Base-by-base conservation (phyloP, 2,329 filamentous ascomycete genomes). In the Epichloe sp. region DNA sequence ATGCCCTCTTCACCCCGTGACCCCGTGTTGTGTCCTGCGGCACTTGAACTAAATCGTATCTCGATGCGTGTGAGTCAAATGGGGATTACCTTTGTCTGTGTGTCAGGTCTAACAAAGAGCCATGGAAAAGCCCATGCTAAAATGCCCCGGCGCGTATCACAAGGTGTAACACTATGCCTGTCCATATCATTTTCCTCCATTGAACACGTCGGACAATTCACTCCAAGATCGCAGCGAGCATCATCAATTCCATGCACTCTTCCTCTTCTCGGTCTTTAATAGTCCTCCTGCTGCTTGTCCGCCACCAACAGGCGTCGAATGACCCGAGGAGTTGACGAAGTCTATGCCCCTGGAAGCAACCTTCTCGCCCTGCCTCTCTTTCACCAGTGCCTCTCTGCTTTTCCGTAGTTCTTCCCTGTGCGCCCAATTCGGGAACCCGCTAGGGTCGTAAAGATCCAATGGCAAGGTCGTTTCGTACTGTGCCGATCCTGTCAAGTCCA, bases 381-480 rank as follows among this genome's bases (percentile, higher is more conserved):
- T 73, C 26, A 63, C 64, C 21, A 68, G 57, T 43, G 66, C 71
- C 42, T 72, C 71, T 56, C 78, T 76, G 52, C 66, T 70, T 59
- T 70, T 72, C 26, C 71, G 67, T 53, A 83, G 62, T 54, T 69
- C 68, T 35, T 73, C 72, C 51, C 72, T 71, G 54, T 70, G 78
- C 1, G 78, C 79, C 66, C 71, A 72, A 10, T 71, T 67, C 0
- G 81, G 80, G 54, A 85, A 78, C 4, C 59, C 69, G 2, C 61
- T 62, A 1, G 80, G 78, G 56, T 84, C 71, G 79, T 80, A 85
- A 5, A 82, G 56, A 3, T 77, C 73, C 2, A 64, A 59, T 1
- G 73, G 61, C 44, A 85, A 61, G 2, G 82, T 82, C 6, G 82
- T 86, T 35, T 71, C 72, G 64, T 90, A 89, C 66, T 86, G 82